Percentiles rank a stretch among this genome's conserved stretches.
Evolutionary conservation across 2,329 filamentous ascomycete genomes (phyloP).

Genomic region (Sclerotinia trifoliorum): DNA sequence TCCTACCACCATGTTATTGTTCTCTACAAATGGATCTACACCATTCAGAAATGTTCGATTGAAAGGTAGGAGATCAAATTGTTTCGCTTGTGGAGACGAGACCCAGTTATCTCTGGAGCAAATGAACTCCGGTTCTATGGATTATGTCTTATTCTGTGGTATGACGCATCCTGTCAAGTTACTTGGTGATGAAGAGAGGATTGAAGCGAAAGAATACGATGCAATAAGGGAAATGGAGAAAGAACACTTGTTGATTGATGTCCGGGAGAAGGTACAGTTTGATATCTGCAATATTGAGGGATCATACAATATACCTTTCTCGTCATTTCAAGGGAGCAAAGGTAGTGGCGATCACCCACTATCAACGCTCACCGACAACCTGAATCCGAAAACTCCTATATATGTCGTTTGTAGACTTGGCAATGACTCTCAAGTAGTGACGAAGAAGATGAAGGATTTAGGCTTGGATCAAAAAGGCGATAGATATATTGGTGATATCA

Average conservation of each 20-base stretch:
- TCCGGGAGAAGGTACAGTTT: conserved; percentile 81
- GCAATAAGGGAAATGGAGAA: conserved; percentile 30
- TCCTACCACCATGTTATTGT: conserved; percentile 44
- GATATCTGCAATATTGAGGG: conserved; percentile 74
- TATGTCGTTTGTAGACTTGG: conserved; percentile 73
- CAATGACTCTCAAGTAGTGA: conserved; percentile 74
- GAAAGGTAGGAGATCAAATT: conserved; percentile 65
- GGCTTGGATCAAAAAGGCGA: conserved; percentile 49
- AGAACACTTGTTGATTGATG: conserved; percentile 69
- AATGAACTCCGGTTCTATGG: conserved; percentile 64
- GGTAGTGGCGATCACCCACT: conserved; percentile 26
- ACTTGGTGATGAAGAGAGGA: conserved; percentile 62
- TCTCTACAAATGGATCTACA: conserved; percentile 52
- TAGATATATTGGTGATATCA: conserved; percentile 67
- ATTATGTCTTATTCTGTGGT: conserved; percentile 88
- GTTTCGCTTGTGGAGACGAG: conserved; percentile 70
- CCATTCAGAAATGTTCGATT: conserved; percentile 75
- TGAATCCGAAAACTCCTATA: conserved; percentile 53
- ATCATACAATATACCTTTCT: conserved; percentile 73
- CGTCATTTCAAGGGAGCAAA: conserved; percentile 44
- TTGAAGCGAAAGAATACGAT: conserved; percentile 62
- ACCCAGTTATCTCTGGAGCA: conserved; percentile 62
- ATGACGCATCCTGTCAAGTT: conserved; percentile 53
- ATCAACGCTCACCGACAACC: conserved; percentile 44
- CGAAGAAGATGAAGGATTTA: conserved; percentile 60